Evolutionary conservation across 2,329 filamentous ascomycete species (phyloP), one percentile per base, ranked within the genome.

Genomic region (Stromatinia cepivora): DNA sequence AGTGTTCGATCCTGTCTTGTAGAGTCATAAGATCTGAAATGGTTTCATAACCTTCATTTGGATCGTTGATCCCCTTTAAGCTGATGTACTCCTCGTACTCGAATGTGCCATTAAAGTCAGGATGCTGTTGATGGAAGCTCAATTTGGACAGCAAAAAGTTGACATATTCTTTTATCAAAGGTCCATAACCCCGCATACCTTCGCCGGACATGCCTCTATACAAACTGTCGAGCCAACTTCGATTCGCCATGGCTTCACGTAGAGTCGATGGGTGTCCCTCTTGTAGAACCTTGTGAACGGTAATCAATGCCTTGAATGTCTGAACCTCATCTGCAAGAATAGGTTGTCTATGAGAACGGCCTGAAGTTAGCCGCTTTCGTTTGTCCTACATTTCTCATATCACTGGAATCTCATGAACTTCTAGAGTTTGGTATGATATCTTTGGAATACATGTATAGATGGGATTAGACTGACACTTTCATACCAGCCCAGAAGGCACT

Each of bases 61-160:
- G 95, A 80, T 99, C 95, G 80, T 98, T 97, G 83, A 97, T 98
- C 39, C 93, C 93, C 83, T 97, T 98, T 79, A 99, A 84, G 78
- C 93, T 97, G 79, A 98, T 94, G 80, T 99, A 99, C 80, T 99
- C 95, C 82, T 98, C 94, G 79, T 99, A 99, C 79, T 99, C 95
- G 78, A 99, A 99, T 1, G 94, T 93, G 71, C 94, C 95, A 81
- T 99, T 99, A 84, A 99, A 99, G 80, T 98, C 94, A 25, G 93
- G 92, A 79, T 99, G 95, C 75, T 97, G 92, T 72, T 95, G 89
- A 82, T 99, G 95, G 82, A 99, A 99, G n/a, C 88, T 89, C 70
- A 99, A 86, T 83, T 99, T 99, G 63, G 94, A 92, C 71, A 97
- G 88, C 53, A 99, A 86, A 82, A 94, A 99, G 81, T 92, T 94